A percentile compares a stretch with the other conserved stretches of the same genome.
These are phyloP conservation scores for Globisporangium alternatum DNA, from an alignment of 352 stramenopile genomes.

Conservation along the genomic window DNA sequence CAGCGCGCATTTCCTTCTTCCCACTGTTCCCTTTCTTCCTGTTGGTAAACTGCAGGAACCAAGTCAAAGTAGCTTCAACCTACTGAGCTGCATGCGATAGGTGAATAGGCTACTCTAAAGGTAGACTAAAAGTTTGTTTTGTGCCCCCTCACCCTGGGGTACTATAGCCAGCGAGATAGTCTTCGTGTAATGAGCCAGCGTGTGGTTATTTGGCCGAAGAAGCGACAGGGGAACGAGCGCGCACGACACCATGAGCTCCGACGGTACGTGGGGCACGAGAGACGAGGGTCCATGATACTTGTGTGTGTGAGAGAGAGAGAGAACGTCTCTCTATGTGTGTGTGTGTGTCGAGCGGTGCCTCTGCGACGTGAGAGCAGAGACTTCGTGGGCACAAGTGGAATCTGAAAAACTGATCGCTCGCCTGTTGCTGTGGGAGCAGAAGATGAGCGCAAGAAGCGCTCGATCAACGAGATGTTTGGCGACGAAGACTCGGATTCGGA, in stretches of 20 bases:
- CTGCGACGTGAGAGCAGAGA: neutral
- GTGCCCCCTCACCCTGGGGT: neutral
- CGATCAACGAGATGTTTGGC: constrained; percentile 88
- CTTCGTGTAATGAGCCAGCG: constrained; percentile 5
- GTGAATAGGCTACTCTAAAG: neutral
- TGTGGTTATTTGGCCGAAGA: constrained; percentile 3
- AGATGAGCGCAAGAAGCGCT: constrained; percentile 81
- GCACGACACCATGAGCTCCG: constrained; percentile 45
- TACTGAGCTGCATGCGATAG: neutral
- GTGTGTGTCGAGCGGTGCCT: neutral
- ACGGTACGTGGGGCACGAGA: constrained; percentile 39
- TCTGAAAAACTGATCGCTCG: neutral
- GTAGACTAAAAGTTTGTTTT: neutral
- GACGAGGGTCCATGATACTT: neutral
- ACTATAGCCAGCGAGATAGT: neutral
- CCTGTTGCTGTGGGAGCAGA: constrained; percentile 28
- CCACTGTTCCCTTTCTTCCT: neutral
- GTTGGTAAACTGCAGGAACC: neutral
- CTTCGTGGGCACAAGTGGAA: neutral
- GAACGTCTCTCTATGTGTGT: neutral
- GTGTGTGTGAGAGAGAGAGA: neutral
- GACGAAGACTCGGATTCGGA: constrained; percentile 80
- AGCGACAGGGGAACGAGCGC: constrained; percentile 4
- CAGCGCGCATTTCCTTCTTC: neutral
- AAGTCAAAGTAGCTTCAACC: constrained; percentile 3